Conservation (phyloP, 495 filamentous ascomycete genomes). For the Neurospora africana region DNA sequence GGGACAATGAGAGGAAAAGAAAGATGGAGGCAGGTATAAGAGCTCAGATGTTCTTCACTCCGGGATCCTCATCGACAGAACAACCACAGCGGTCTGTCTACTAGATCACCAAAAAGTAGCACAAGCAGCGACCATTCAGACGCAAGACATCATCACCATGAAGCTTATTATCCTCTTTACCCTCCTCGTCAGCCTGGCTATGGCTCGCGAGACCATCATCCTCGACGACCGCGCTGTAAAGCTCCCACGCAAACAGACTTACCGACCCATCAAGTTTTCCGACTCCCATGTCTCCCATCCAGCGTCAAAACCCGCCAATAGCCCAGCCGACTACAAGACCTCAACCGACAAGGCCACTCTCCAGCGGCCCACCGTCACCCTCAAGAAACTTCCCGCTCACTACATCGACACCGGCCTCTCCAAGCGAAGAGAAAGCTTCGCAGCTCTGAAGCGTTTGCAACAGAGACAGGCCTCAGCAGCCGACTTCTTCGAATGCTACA, state of each 20-base stretch:
- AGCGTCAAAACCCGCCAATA: conserved; percentile 6
- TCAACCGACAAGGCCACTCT: conserved; percentile 12
- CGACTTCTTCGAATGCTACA: conserved; percentile 31
- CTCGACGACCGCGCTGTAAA: conserved; percentile 6
- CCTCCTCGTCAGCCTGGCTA: conserved; percentile 16
- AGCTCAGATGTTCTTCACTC: not conserved
- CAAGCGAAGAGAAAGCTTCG: conserved; percentile 15
- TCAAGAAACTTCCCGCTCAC: conserved; percentile 16
- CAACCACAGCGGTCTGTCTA: not conserved
- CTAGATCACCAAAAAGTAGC: not conserved
- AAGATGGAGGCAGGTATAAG: conserved; percentile 10
- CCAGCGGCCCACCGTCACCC: conserved; percentile 12
- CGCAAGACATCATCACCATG: conserved; percentile 15
- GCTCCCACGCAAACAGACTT: conserved; percentile 9
- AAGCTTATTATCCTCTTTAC: conserved; percentile 23
- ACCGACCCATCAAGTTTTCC: conserved; percentile 4
- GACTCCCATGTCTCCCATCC: not conserved
- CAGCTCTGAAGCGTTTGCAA: conserved; percentile 1
- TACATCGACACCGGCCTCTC: conserved; percentile 5
- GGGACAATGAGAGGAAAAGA: not conserved
- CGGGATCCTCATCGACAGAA: not conserved
- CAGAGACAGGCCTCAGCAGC: conserved; percentile 4
- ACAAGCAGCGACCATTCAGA: not conserved
- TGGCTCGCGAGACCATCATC: conserved; percentile 13
- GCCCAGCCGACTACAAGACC: conserved; percentile 15